Base-by-base conservation (phyloP, 116 monocot genomes). In the Thalassia testudinum region DNA sequence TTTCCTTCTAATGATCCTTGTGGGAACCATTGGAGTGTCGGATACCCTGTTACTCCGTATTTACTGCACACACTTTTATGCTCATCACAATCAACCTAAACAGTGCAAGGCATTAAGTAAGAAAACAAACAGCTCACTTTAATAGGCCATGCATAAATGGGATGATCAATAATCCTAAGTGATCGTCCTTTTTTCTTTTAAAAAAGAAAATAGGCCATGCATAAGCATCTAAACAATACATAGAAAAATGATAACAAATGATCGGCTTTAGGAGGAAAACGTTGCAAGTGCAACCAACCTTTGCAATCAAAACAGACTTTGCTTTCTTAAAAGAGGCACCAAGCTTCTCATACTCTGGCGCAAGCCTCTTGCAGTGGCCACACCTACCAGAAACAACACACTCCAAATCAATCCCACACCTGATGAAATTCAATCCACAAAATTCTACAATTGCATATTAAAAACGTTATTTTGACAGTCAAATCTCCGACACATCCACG, bases 281-380 rank as follows among this genome's bases (percentile, higher is more conserved):
- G n/a, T 7, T 7, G 23, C 22, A 25, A 49, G 26, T 15, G 0
- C 28, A 63, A 37, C 43, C 50, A 28, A 86, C 92, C 83, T 92
- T 92, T 63, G 70, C 86, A 47, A 92, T 92, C 68, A 92, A 72
- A 23, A 92, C 78, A 43, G 80, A 80, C 60, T 86, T 92, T 24
- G 83, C 75, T 67, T 80, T 92, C 43, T 83, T 92, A 60, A 92
- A 92, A 63, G 79, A 79, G 55, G 72, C 60, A 22, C 86, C 87
- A 34, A 92, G 77, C 56, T 75, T 83, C 66, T 83, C 92, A 51
- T 75, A 92, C 72, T 92, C 92, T 28, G 92, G 87, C 8, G 87
- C 86, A 34, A 92, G 87, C 57, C 87, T 92, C 77, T 92, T 92
- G 61, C 92, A 92, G 49, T 87, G 92, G 0, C 92, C 92, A 38